Conservation (phyloP, 768 basidiomycete genomes). For the Naematelia aurantialba region DNA sequence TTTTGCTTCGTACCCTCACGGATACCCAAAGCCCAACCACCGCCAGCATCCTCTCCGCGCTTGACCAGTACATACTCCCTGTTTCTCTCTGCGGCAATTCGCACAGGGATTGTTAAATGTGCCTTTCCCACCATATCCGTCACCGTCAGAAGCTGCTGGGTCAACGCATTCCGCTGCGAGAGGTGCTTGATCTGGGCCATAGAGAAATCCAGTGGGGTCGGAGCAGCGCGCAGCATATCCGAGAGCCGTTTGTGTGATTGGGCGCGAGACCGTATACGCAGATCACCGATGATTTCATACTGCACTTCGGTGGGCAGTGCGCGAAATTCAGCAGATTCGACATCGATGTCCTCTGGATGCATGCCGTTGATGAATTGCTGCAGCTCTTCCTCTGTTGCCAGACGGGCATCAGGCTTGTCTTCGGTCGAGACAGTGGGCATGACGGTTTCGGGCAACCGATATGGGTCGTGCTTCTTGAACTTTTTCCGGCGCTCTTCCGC, state of each 20-base stretch:
- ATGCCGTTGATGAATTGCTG: constrained; percentile 91
- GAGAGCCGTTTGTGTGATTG: constrained; percentile 87
- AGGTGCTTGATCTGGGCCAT: constrained; percentile 91
- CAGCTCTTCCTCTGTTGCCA: constrained; percentile 95
- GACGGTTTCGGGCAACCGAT: constrained; percentile 74
- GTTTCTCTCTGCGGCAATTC: constrained; percentile 93
- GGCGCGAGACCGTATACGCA: constrained; percentile 89
- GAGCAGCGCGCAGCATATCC: constrained; percentile 74
- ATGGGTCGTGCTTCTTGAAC: constrained; percentile 65
- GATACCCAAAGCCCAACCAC: constrained; percentile 93
- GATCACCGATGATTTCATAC: constrained; percentile 96
- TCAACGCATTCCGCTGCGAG: constrained; percentile 79
- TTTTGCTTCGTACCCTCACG: constrained; percentile 78
- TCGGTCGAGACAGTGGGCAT: constrained; percentile 43
- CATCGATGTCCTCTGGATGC: constrained; percentile 91
- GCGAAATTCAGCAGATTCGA: constrained; percentile 80
- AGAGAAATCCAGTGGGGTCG: constrained; percentile 89
- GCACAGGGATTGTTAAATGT: constrained; percentile 75
- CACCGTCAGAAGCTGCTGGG: constrained; percentile 85
- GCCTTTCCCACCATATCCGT: constrained; percentile 90
- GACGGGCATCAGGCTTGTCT: constrained; percentile 70
- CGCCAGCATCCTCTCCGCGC: constrained; percentile 70
- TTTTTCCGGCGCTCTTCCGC: constrained; percentile 49
- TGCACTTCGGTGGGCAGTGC: constrained; percentile 93
- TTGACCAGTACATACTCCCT: constrained; percentile 91